Percentiles rank a stretch among this genome's conserved stretches.
Conservation (phyloP, 1,139 yeast species). For the Candida sp. region DNA sequence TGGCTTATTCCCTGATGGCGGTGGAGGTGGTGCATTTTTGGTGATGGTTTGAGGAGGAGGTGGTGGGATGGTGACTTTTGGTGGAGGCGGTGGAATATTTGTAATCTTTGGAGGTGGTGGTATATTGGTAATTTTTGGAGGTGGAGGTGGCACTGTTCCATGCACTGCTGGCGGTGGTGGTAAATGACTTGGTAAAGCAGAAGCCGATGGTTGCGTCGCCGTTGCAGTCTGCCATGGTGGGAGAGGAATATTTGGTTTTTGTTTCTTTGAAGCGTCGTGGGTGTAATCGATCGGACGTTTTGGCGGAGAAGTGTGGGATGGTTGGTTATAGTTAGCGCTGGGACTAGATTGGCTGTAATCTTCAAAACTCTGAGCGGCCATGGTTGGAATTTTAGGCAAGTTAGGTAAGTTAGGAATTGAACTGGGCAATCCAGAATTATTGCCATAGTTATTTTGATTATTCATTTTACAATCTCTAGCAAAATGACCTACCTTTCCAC, state of each 20-base stretch:
- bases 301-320: conserved; percentile 5
- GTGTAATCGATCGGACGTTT: conserved; percentile 2
- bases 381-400: conserved; percentile 1
- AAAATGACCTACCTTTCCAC: conserved; percentile 85
- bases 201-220: conserved; percentile 9
- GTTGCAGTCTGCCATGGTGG: conserved; percentile 18
- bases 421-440: not conserved
- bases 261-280: conserved; percentile 12
- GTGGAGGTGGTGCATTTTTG: conserved; percentile 15
- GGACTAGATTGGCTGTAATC: not conserved
- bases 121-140: conserved; percentile 13
- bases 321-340: not conserved
- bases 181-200: conserved; percentile 5
- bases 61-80: conserved; percentile 8
- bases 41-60: conserved; percentile 18
- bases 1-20: conserved; percentile 16
- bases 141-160: conserved; percentile 16
- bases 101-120: conserved; percentile 12
- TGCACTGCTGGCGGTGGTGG: conserved; percentile 10
- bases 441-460: conserved; percentile 7
- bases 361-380: not conserved
- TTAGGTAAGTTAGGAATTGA: not conserved
- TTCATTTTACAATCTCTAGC: conserved; percentile 73
- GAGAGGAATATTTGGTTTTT: conserved; percentile 12
- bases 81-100: conserved; percentile 14